Conservation (phyloP, 2,329 filamentous ascomycete species). For the Cladosporium phlei region DNA sequence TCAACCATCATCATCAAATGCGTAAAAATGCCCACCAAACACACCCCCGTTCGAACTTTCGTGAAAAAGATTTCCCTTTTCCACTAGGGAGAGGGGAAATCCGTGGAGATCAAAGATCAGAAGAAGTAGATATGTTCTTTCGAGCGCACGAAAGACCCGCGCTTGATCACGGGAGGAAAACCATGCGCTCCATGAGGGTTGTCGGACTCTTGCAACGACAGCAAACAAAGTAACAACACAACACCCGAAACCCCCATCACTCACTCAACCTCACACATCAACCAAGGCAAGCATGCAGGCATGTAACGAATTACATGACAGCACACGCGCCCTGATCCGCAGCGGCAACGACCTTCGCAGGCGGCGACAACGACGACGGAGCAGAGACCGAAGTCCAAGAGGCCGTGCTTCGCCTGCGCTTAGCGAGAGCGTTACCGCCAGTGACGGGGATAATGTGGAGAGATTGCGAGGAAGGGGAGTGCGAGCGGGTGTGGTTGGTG, state of each 20-base stretch:
- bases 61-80: neutral
- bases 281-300: conserved; percentile 10
- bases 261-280: too few relatives aligned
- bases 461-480: neutral
- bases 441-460: neutral
- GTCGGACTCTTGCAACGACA: conserved; percentile 15
- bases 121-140: conserved; percentile 4
- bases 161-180: conserved; percentile 24
- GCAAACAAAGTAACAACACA: too few relatives aligned
- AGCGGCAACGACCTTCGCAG: conserved; percentile 4
- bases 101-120: neutral
- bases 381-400: conserved; percentile 8
- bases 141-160: conserved; percentile 27
- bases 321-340: conserved; percentile 8
- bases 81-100: neutral
- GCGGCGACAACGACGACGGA: neutral
- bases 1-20: neutral
- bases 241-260: too few relatives aligned
- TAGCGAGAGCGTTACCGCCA: neutral
- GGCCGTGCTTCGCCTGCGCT: conserved; percentile 3
- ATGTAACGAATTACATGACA: conserved; percentile 12
- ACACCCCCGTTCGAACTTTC: neutral
- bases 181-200: conserved; percentile 23
- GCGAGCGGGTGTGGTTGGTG: neutral
- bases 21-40: neutral